Evolutionary conservation across 805 yeast species (phyloP).

Genomic region (Candida lessepsii): DNA sequence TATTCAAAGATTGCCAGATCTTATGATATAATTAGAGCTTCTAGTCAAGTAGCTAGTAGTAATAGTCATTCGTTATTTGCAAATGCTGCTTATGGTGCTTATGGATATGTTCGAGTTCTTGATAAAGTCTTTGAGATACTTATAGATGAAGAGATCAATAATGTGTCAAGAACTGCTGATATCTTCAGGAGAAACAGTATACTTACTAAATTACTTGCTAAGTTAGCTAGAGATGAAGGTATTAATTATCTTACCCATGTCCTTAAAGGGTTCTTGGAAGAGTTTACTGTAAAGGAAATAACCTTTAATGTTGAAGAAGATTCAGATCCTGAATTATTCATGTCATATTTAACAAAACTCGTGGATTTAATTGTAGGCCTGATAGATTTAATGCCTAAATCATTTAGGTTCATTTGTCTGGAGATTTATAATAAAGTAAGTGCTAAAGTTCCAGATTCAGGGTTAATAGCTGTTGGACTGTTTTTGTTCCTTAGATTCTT

Average conservation of each 20-base stretch:
- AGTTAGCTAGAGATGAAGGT: conserved; percentile 70
- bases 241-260: conserved; percentile 52
- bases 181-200: conserved; percentile 79
- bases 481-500: conserved; percentile 80
- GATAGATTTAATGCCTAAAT: conserved; percentile 59
- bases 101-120: conserved; percentile 35
- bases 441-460: conserved; percentile 60
- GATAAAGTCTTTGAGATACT: conserved; percentile 52
- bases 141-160: conserved; percentile 60
- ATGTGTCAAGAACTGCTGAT: conserved; percentile 63
- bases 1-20: conserved; percentile 31
- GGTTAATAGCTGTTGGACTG: conserved; percentile 73
- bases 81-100: conserved; percentile 57
- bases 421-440: conserved; percentile 58
- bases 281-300: conserved; percentile 47
- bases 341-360: conserved; percentile 53
- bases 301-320: conserved; percentile 56
- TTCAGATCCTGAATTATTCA: conserved; percentile 41
- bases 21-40: conserved; percentile 47
- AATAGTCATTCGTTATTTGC: conserved; percentile 72
- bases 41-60: conserved; percentile 63
- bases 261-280: conserved; percentile 56
- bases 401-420: conserved; percentile 69
- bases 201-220: conserved; percentile 72
- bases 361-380: conserved; percentile 61